phyloP scores from a whole-genome alignment of 1,284 basidiomycete genomes.

The Boletellus deceptivus region DNA sequence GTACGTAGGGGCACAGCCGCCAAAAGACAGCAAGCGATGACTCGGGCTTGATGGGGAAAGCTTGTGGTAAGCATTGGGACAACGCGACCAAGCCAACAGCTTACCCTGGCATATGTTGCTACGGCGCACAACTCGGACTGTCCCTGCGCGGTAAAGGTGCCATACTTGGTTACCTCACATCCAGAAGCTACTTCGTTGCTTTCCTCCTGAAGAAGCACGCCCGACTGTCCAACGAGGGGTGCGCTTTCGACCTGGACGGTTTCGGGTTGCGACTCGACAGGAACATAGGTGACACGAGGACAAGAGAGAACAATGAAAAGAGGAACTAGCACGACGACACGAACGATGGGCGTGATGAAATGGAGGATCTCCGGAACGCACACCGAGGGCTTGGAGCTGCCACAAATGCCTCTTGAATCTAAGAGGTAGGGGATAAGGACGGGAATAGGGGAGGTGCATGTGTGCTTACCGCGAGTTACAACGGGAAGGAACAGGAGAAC shows the following conservation, averaged over 20 bases:
- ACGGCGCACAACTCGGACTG: constrained; percentile 7
- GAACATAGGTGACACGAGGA: constrained; percentile 61
- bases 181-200: constrained; percentile 23
- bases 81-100: background rate
- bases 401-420: constrained; percentile 26
- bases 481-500: constrained; percentile 51
- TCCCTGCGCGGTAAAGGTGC: constrained; percentile 46
- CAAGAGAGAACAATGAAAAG: constrained; percentile 55
- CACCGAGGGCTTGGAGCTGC: constrained; percentile 34
- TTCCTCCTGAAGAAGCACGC: constrained; percentile 27
- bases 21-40: constrained; percentile 20
- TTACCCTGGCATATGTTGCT: constrained; percentile 10
- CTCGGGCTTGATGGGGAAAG: constrained; percentile 7
- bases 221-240: constrained; percentile 30
- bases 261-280: constrained; percentile 36
- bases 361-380: constrained; percentile 52
- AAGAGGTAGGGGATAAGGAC: background rate
- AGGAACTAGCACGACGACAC: constrained; percentile 59
- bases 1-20: constrained; percentile 20
- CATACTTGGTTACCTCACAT: constrained; percentile 55
- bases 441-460: background rate
- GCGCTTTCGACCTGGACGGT: constrained; percentile 21
- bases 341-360: constrained; percentile 60
- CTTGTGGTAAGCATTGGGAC: background rate
- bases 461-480: constrained; percentile 43